Conservation (phyloP, 2,329 filamentous ascomycete genomes). For the Diaporthe ampelina region DNA sequence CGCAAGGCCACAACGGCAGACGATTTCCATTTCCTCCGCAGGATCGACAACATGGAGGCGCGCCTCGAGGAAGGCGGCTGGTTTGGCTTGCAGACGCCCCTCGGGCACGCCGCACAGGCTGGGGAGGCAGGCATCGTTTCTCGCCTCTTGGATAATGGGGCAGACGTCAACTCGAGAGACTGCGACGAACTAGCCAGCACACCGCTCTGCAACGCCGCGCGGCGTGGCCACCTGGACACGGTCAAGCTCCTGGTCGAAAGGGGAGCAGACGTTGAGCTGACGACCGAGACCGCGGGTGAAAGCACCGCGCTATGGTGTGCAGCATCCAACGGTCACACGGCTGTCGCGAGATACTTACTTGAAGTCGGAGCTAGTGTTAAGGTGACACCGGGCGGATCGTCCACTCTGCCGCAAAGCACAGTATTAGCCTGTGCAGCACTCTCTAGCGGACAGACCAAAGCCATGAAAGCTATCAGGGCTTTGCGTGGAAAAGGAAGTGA, state of each 20-base stretch:
- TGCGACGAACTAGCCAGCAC: no score
- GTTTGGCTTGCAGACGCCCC: no score
- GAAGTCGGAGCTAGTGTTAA: background rate
- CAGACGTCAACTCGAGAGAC: background rate
- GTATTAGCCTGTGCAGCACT: background rate
- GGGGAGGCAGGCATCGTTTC: background rate
- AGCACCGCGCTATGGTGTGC: background rate
- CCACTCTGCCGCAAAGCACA: no score
- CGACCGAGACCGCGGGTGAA: background rate
- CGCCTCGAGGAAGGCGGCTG: fast-evolving
- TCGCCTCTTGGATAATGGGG: background rate
- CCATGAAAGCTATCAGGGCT: no score
- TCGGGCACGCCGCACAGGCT: background rate
- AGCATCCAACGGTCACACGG: background rate
- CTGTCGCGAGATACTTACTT: background rate
- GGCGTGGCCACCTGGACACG: background rate
- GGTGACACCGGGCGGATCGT: background rate
- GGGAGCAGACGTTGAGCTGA: background rate
- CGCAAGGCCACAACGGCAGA: no score
- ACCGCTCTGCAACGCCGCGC: background rate
- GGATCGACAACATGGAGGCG: background rate
- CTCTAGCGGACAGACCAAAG: no score
- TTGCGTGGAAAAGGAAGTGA: no score
- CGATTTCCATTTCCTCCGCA: background rate
- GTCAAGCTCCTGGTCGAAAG: background rate